phyloP scores from a whole-genome alignment of 2,329 filamentous ascomycete genomes.

The Tolypocladium sp. region DNA sequence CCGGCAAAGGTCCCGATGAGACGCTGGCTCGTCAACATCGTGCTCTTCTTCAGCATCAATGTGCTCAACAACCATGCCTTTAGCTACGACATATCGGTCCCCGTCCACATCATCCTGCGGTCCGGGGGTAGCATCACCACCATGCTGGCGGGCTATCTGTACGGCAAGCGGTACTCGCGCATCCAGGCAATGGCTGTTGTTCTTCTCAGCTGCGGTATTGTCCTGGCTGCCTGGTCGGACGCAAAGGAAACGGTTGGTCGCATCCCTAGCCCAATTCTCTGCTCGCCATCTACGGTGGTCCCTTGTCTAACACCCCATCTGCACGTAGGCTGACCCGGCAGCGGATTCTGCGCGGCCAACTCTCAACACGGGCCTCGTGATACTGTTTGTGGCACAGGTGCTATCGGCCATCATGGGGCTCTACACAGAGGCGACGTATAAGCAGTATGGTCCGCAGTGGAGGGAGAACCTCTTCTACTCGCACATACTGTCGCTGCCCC shows the following conservation, averaged over 20 bases:
- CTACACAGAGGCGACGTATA: conserved; percentile 88
- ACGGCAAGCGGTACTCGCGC: conserved; percentile 74
- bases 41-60: conserved; percentile 88
- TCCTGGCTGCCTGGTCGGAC: conserved; percentile 84
- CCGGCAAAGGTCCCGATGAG: conserved; percentile 72
- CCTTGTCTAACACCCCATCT: not conserved
- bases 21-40: conserved; percentile 82
- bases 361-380: conserved; percentile 58
- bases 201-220: conserved; percentile 76
- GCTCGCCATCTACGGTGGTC: not conserved
- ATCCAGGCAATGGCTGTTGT: conserved; percentile 75
- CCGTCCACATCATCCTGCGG: conserved; percentile 90
- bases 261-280: not conserved
- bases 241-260: conserved; percentile 64
- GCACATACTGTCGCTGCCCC: conserved; percentile 62
- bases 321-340: not conserved
- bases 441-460: conserved; percentile 80
- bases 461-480: conserved; percentile 96
- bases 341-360: conserved; percentile 12
- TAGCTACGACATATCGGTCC: conserved; percentile 91
- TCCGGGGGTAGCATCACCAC: conserved; percentile 95
- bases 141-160: conserved; percentile 80
- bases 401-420: conserved; percentile 91
- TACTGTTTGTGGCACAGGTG: conserved; percentile 81
- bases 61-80: conserved; percentile 97